Conservation (phyloP, 108 stramenopile genomes). For the Cylindrotheca closterium region DNA sequence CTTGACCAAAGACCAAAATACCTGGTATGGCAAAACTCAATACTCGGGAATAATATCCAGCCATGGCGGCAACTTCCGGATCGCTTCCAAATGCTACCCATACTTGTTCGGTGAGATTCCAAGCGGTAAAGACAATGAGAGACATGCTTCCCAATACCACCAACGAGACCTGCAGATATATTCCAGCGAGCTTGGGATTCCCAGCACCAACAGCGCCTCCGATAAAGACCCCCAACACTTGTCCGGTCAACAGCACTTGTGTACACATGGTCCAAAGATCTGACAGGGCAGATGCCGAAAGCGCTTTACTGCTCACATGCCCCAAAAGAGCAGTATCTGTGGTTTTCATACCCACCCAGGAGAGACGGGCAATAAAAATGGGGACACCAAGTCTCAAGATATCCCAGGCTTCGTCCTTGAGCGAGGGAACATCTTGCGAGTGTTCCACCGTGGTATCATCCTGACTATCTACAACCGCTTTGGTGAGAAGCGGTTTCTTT, state of each 20-base stretch:
- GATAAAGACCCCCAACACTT: constrained; percentile 35
- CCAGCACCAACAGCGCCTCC: constrained; percentile 54
- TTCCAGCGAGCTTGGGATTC: constrained; percentile 63
- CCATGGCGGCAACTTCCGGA: constrained; percentile 48
- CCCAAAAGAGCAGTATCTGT: constrained; percentile 78
- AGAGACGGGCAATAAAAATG: constrained; percentile 60
- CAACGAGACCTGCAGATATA: constrained; percentile 61
- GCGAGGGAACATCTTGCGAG: neutral
- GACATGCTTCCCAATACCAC: constrained; percentile 39
- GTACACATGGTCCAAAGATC: constrained; percentile 70
- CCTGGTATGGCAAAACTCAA: constrained; percentile 67
- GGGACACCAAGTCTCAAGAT: constrained; percentile 53
- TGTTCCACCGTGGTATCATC: neutral
- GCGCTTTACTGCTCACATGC: constrained; percentile 40
- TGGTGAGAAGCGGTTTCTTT: constrained; percentile 1
- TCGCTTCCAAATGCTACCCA: constrained; percentile 56
- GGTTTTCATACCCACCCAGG: constrained; percentile 71
- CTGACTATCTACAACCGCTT: neutral
- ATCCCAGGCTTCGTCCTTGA: constrained; percentile 31
- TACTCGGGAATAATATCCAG: constrained; percentile 68
- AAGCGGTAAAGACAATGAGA: constrained; percentile 57
- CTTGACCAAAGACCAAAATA: constrained; percentile 54
- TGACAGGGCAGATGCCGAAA: constrained; percentile 67
- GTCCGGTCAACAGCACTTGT: constrained; percentile 53
- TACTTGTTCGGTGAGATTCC: constrained; percentile 59